Evolutionary conservation across 2,329 filamentous ascomycete genomes (phyloP).

Genomic region (Diaporthe citrichinensis): DNA sequence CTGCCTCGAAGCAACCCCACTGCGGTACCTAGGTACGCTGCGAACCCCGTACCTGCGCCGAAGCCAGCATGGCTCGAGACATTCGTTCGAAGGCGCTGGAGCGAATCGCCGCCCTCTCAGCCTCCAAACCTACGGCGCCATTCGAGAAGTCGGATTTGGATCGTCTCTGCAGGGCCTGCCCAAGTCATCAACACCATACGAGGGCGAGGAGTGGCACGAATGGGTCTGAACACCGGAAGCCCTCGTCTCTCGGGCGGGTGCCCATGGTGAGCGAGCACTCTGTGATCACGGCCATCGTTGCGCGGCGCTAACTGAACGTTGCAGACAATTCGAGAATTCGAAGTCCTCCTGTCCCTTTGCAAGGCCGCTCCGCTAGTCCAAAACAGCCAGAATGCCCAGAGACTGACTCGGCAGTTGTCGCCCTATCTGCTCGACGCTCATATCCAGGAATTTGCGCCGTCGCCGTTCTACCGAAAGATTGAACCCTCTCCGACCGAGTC

Average conservation of each 20-base stretch:
- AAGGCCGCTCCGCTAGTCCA: conserved; percentile 86
- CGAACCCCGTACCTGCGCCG: conserved; percentile 5
- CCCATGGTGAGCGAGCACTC: conserved; percentile 68
- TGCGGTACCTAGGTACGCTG: not conserved
- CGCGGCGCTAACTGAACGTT: conserved; percentile 27
- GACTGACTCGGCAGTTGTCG: conserved; percentile 82
- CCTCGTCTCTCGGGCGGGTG: conserved; percentile 63
- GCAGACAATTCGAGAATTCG: conserved; percentile 89
- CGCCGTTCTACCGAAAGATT: conserved; percentile 85
- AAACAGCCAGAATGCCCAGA: conserved; percentile 79
- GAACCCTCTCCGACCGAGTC: conserved; percentile 92
- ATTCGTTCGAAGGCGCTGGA: conserved; percentile 74
- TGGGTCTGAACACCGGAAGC: conserved; percentile 59
- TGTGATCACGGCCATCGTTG: not conserved
- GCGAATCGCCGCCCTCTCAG: conserved; percentile 75
- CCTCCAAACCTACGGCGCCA: conserved; percentile 64
- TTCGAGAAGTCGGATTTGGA: conserved; percentile 76
- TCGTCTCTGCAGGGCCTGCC: conserved; percentile 71
- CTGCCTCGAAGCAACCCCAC: not conserved
- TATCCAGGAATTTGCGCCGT: conserved; percentile 81
- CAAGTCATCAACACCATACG: conserved; percentile 53
- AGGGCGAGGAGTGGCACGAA: conserved; percentile 62
- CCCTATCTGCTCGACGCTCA: conserved; percentile 91
- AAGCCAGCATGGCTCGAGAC: conserved; percentile 62
- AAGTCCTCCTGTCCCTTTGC: conserved; percentile 91